Base-by-base conservation (phyloP, 2,329 filamentous ascomycete species). In the Colletotrichum sp. region DNA sequence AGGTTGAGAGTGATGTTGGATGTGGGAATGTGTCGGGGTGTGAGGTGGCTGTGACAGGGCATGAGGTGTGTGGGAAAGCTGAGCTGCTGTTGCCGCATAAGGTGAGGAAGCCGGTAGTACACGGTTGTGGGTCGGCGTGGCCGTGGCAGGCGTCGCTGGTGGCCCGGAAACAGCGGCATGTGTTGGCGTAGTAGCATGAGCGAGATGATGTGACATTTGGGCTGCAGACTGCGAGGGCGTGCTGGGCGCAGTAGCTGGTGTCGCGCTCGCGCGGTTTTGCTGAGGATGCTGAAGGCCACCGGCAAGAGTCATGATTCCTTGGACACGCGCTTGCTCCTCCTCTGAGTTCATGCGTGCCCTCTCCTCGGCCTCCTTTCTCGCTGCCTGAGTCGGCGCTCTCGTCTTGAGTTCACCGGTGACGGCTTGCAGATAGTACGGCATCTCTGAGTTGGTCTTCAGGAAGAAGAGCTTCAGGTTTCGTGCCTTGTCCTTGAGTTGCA, bases 361-460 rank as follows among this genome's bases (percentile, higher is more conserved):
- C 82, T 93, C 92, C 80, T 93, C 92, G 1, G 92, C 92, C 81
- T 93, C 92, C 78, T 93, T 93, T 26, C 92, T 87, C 0, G 92
- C 92, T n/a, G 92, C 92, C 81, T 94, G 92, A 3, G 92, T 93
- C 0, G 95, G 95, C 0, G 95, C 95, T 18, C 95, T 89, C 0
- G 96, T 98, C 85, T 97, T 96, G 49, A 98, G 87, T 84, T 98
- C 96, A 5, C 96, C 96, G 0, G 96, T 98, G 13, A 98, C 96
- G 34, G 94, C 95, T 81, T 96, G 93, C 26, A 98, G 86, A 79
- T 97, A 97, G 80, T 95, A 95, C 0, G 96, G 96, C 83, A 98
- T 96, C 81, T 98, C 96, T 7, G 95, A 96, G 68, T 95, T 95
- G 21, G 94, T 96, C 87, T 98, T 98, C 70, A 98, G 87, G 84